Conservation (phyloP, 2,329 filamentous ascomycete species). For the Aspergillus sp. region DNA sequence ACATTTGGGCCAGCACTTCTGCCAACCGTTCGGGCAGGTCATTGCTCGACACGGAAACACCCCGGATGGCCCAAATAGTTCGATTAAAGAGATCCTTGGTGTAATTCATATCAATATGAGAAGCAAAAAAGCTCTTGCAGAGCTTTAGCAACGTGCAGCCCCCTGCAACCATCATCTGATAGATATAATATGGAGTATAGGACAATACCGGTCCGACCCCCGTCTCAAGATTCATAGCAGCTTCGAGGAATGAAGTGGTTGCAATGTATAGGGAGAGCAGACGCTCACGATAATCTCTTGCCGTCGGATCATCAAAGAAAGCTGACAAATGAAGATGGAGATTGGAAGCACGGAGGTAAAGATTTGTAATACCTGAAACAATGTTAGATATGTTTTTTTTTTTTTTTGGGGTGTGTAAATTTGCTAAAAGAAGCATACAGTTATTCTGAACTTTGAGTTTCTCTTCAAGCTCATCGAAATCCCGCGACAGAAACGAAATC, state of each 20-base stretch:
- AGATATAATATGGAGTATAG: slow-evolving; percentile 58
- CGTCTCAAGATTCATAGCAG: slow-evolving; percentile 41
- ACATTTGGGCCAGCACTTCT: slow-evolving; percentile 62
- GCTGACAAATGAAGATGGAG: slow-evolving; percentile 46
- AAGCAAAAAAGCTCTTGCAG: slow-evolving; percentile 60
- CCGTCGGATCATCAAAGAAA: slow-evolving; percentile 45
- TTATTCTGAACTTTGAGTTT: slow-evolving; percentile 40
- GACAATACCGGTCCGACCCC: slow-evolving; percentile 45
- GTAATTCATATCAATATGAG: slow-evolving; percentile 51
- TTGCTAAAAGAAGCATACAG: slow-evolving; percentile 21
- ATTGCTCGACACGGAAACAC: slow-evolving; percentile 58
- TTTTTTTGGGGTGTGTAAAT: neutral
- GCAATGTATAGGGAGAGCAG: slow-evolving; percentile 42
- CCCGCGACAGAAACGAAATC: slow-evolving; percentile 41
- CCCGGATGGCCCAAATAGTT: slow-evolving; percentile 55
- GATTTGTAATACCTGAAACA: slow-evolving; percentile 37
- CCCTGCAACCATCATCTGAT: slow-evolving; percentile 63
- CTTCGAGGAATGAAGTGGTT: slow-evolving; percentile 43
- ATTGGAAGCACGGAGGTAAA: slow-evolving; percentile 44
- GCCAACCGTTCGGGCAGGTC: slow-evolving; percentile 61
- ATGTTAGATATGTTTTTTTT: slow-evolving; percentile 1
- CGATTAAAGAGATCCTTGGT: slow-evolving; percentile 55
- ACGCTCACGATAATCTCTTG: slow-evolving; percentile 43
- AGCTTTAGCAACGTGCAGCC: slow-evolving; percentile 62
- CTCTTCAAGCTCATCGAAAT: slow-evolving; percentile 50